Conservation (phyloP, 2,329 filamentous ascomycete species). For the Sphaerulina musiva region DNA sequence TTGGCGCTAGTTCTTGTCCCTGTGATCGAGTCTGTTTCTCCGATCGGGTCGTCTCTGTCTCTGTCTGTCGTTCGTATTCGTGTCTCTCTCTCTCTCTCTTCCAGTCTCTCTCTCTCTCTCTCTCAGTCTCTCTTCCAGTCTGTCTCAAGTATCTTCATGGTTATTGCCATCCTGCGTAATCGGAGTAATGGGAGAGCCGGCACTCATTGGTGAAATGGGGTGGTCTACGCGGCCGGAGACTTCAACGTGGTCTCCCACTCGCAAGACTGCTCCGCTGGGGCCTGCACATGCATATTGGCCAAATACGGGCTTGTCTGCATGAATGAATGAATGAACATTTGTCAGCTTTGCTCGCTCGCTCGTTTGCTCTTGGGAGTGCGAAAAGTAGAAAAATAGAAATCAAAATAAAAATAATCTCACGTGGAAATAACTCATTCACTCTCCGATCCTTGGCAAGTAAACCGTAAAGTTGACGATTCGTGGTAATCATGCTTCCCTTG, state of each 20-base stretch:
- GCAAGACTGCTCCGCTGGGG: conserved; percentile 30
- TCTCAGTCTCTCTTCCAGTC: not conserved
- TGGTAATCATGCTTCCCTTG: conserved; percentile 31
- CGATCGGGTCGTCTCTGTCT: too few relatives aligned
- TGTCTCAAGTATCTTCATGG: not conserved
- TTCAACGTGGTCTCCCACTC: conserved; percentile 31
- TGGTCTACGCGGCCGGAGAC: conserved; percentile 25
- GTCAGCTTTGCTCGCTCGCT: conserved; percentile 4
- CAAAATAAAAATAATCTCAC: conserved; percentile 16
- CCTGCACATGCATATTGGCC: conserved; percentile 35
- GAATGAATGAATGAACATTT: too few relatives aligned
- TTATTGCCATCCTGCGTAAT: conserved; percentile 5
- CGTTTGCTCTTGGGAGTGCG: too few relatives aligned
- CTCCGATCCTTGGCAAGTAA: conserved; percentile 30
- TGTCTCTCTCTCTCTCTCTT: not conserved
- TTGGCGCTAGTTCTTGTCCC: too few relatives aligned
- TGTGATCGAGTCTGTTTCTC: too few relatives aligned
- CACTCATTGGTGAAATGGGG: conserved; percentile 33
- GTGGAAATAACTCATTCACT: conserved; percentile 31
- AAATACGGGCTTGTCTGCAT: conserved; percentile 31
- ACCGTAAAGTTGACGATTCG: conserved; percentile 31
- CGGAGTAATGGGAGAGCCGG: conserved; percentile 33
- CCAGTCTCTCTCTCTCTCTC: not conserved
- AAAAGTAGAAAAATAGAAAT: too few relatives aligned
- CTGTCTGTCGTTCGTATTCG: not conserved